Conservation (phyloP, 257 asterid species). For the Plantago elongata region DNA sequence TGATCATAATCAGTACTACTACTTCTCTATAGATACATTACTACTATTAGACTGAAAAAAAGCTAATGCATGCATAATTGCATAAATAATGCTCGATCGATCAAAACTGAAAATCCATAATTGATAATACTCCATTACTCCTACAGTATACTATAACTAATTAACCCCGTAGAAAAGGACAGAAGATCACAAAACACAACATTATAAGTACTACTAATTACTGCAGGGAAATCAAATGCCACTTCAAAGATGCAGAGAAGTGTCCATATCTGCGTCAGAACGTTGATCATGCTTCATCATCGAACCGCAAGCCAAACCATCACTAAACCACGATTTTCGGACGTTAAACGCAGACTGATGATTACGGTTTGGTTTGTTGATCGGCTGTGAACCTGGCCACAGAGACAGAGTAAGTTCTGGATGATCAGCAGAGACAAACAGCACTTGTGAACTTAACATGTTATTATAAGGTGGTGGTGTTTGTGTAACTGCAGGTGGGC, state of each 20-base stretch:
- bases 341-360: too few species aligned
- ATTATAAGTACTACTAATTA: too few species aligned
- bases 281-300: not conserved
- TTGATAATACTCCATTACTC: too few species aligned
- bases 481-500: slow-evolving; percentile 7
- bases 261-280: slow-evolving; percentile 43
- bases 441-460: slow-evolving; percentile 1
- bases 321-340: slow-evolving; percentile 18
- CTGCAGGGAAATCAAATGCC: not conserved
- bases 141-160: too few species aligned
- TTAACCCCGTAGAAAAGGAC: too few species aligned
- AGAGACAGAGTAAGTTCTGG: slow-evolving; percentile 40
- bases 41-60: too few species aligned
- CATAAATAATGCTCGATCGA: too few species aligned
- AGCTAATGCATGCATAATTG: too few species aligned
- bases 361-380: not conserved
- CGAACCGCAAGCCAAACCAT: slow-evolving; percentile 11
- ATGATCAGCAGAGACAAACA: slow-evolving; percentile 10
- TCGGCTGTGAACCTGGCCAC: slow-evolving; percentile 29
- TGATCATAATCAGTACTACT: too few species aligned
- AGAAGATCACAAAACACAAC: too few species aligned
- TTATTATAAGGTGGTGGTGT: slow-evolving; percentile 1
- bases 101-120: too few species aligned
- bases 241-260: slow-evolving; percentile 54
- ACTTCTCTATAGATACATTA: too few species aligned